Evolutionary conservation across 768 basidiomycete species (phyloP), one percentile per base, ranked within the genome.

Genomic region (Ephemerocybe angulata): DNA sequence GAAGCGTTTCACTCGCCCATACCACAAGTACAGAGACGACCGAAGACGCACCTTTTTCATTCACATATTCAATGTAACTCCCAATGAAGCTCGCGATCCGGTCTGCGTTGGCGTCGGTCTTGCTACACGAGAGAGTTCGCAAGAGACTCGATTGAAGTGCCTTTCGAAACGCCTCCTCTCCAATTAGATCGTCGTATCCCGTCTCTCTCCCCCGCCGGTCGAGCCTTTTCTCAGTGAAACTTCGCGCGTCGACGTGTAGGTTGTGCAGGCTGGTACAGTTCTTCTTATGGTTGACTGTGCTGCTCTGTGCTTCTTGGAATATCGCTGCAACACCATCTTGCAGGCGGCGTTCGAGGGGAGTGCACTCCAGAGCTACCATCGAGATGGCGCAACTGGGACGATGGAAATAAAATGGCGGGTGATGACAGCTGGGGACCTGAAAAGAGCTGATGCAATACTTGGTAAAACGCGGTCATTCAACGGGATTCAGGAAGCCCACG

Each of bases 211-310:
- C n/a, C n/a, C n/a, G n/a, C n/a, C n/a, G n/a, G n/a, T n/a, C n/a
- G n/a, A n/a, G n/a, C n/a, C n/a, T n/a, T n/a, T n/a, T n/a, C n/a
- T n/a, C n/a, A n/a, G n/a, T n/a, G n/a, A n/a, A n/a, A n/a, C n/a
- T n/a, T n/a, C n/a, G n/a, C 10, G 86, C 86, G 51, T 87, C 78
- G 3, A 70, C 53, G 54, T 95, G 92, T 38, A 95, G 70, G 67
- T 92, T 92, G 75, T 90, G 77, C 3, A 97, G 79, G 0, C 85
- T 83, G 38, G 92, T 86, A 49, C 86, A 75, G 70, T 97, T 96
- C 77, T 97, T 97, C 58, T 87, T 85, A 69, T 98, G 94, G 67
- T 91, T 93, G 8, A 89, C 84, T 13, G 77, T 69, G 0, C 87
- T 83, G 6, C 66, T 72, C 66, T 94, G 91, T 0, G 78, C 88